A percentile compares a stretch with the other conserved stretches of the same genome.
phyloP scores from a whole-genome alignment of 352 stramenopile species.

The Pilasporangium apinafurcum region DNA sequence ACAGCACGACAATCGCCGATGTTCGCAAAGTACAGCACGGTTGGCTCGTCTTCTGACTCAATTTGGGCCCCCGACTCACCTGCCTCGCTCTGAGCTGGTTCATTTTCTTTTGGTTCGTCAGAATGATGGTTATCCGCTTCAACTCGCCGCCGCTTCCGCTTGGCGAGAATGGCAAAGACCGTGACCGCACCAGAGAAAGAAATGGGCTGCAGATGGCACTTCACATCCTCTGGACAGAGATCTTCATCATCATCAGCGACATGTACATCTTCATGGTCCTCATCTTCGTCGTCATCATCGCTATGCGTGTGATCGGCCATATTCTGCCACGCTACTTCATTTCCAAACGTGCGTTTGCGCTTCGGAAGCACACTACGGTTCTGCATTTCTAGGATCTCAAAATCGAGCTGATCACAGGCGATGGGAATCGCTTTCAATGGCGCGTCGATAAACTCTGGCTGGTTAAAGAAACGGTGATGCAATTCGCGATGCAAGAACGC shows the following conservation, averaged over 20 bases:
- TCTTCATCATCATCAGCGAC: slow-evolving; percentile 42
- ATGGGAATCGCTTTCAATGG: slow-evolving; percentile 43
- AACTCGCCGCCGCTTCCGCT: slow-evolving; percentile 15
- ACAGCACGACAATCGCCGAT: slow-evolving; percentile 89
- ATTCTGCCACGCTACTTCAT: no score
- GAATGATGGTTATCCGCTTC: background rate
- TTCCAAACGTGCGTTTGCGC: slow-evolving; percentile 49
- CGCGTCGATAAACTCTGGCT: slow-evolving; percentile 45
- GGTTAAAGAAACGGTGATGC: slow-evolving; percentile 65
- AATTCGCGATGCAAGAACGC: slow-evolving; percentile 71
- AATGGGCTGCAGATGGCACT: slow-evolving; percentile 61
- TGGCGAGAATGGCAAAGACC: slow-evolving; percentile 57
- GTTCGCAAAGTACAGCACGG: slow-evolving; percentile 78
- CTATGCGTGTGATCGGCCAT: no score
- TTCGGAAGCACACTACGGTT: slow-evolving; percentile 62
- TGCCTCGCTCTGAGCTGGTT: slow-evolving; percentile 5
- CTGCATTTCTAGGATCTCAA: slow-evolving; percentile 74
- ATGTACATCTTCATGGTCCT: slow-evolving; percentile 14
- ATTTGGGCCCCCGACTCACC: slow-evolving; percentile 2
- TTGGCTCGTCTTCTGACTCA: slow-evolving; percentile 22
- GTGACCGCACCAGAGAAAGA: slow-evolving; percentile 79
- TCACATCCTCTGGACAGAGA: no score
- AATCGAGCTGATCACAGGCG: slow-evolving; percentile 57
- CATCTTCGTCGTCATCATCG: slow-evolving; percentile 10
- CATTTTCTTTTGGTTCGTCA: slow-evolving; percentile 13